A percentile compares a stretch with the other conserved stretches of the same genome.
Evolutionary conservation across 371 early-diverging fungal genomes (phyloP).

Genomic region (Rhizopus delemar): DNA sequence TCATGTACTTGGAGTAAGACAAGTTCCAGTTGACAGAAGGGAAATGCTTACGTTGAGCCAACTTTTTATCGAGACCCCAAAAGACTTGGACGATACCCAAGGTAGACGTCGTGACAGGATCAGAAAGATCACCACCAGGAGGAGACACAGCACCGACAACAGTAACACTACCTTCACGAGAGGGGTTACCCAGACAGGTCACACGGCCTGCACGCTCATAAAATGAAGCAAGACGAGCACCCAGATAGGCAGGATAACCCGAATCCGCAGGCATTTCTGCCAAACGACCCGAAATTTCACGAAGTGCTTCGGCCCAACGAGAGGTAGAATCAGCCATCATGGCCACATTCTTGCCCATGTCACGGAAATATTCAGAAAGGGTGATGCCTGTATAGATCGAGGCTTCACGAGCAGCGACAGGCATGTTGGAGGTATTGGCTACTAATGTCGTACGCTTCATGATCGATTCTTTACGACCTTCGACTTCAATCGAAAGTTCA

Average conservation of each 20-base stretch:
- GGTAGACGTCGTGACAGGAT: constrained; percentile 99
- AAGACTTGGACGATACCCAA: constrained; percentile 99
- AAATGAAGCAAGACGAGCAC: constrained; percentile 99
- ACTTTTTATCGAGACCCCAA: constrained; percentile 99
- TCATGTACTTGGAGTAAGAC: constrained; percentile 98
- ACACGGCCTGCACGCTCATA: constrained; percentile 99
- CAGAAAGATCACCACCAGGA: constrained; percentile 99
- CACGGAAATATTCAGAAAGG: constrained; percentile 99
- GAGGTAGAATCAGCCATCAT: constrained; percentile 99
- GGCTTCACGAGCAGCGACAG: constrained; percentile 99
- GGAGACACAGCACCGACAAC: constrained; percentile 99
- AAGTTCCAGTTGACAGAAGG: constrained; percentile 99
- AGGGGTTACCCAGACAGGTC: constrained; percentile 94
- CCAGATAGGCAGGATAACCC: constrained; percentile 99
- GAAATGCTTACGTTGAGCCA: constrained; percentile 99
- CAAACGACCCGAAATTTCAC: constrained; percentile 99
- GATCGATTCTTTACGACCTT: constrained; percentile 96
- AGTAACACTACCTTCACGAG: constrained; percentile 95
- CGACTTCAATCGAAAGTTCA: constrained; percentile 88
- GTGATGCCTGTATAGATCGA: constrained; percentile 99
- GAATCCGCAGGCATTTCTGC: constrained; percentile 99
- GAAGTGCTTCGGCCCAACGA: constrained; percentile 99
- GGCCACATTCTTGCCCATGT: constrained; percentile 99
- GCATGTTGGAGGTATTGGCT: constrained; percentile 99
- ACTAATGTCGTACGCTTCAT: constrained; percentile 99